phyloP scores from a whole-genome alignment of 2,329 filamentous ascomycete species.

The Plectosphaerella cucumerina region DNA sequence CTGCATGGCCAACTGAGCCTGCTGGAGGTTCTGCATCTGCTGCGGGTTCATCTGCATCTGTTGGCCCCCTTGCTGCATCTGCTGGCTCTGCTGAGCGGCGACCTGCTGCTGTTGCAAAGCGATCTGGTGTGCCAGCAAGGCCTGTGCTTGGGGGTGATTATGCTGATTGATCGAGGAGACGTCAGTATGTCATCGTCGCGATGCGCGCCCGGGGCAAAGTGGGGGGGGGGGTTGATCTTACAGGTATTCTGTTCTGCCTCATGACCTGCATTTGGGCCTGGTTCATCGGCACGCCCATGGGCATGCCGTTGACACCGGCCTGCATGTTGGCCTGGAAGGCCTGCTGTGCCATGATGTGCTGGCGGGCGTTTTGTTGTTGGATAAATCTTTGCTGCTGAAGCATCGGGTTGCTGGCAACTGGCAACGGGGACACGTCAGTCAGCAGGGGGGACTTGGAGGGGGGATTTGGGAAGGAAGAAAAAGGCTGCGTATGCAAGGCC shows the following conservation, averaged over 20 bases:
- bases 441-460: neutral
- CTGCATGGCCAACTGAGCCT: slow-evolving; percentile 32
- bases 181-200: neutral
- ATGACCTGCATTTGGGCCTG: slow-evolving; percentile 49
- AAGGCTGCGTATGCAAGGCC: too few species aligned
- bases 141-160: slow-evolving; percentile 24
- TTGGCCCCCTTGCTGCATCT: slow-evolving; percentile 39
- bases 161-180: neutral
- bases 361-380: slow-evolving; percentile 46
- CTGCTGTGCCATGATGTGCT: slow-evolving; percentile 52
- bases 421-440: neutral
- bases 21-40: slow-evolving; percentile 39
- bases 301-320: slow-evolving; percentile 38
- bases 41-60: slow-evolving; percentile 44
- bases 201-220: neutral
- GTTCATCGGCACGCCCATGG: slow-evolving; percentile 46
- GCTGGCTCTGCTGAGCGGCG: slow-evolving; percentile 26
- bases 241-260: slow-evolving; percentile 37
- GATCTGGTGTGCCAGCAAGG: slow-evolving; percentile 42
- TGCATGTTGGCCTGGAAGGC: slow-evolving; percentile 45
- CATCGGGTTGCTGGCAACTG: slow-evolving; percentile 25
- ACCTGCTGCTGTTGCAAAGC: slow-evolving; percentile 39
- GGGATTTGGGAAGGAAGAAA: too few species aligned
- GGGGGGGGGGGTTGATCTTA: slow-evolving; percentile 20
- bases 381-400: slow-evolving; percentile 53